Percentiles rank a stretch among this genome's conserved stretches.
These are phyloP conservation scores for Hymenoscyphus infarciens DNA, from an alignment of 2,329 filamentous ascomycete species.

Conservation along the genomic window DNA sequence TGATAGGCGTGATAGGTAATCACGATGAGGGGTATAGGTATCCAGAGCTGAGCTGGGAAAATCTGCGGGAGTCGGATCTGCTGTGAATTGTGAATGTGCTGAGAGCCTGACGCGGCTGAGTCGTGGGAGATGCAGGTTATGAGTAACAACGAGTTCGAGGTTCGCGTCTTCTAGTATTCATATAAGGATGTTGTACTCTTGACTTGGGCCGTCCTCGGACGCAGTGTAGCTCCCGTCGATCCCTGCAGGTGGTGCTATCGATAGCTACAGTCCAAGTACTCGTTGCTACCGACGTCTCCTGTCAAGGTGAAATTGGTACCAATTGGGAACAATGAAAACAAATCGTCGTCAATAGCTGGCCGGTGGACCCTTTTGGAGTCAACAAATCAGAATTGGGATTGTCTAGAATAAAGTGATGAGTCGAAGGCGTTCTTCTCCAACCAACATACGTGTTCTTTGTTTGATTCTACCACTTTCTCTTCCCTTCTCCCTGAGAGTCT, in stretches of 20 bases:
- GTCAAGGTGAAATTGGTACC: not conserved
- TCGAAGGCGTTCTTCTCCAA: too few relatives aligned
- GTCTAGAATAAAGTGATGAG: not conserved
- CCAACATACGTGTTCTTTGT: not conserved
- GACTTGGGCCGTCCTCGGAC: not conserved
- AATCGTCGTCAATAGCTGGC: not conserved
- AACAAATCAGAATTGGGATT: not conserved
- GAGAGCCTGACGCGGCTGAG: not conserved
- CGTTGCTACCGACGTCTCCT: not conserved
- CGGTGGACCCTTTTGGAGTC: not conserved
- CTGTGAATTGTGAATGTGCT: not conserved
- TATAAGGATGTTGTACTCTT: not conserved
- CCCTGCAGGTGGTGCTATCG: not conserved
- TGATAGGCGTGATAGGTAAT: slow-evolving; percentile 4
- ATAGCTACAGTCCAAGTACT: too few relatives aligned
- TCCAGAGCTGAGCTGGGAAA: not conserved
- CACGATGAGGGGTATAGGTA: not conserved
- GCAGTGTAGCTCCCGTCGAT: not conserved
- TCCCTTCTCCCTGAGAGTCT: not conserved
- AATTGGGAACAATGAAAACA: not conserved
- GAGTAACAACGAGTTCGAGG: not conserved
- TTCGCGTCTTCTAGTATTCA: not conserved
- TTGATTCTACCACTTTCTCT: not conserved
- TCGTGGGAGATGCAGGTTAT: not conserved
- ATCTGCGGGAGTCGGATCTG: not conserved